Conservation (phyloP, 148 eudicot genomes). For the Camellia japonica region DNA sequence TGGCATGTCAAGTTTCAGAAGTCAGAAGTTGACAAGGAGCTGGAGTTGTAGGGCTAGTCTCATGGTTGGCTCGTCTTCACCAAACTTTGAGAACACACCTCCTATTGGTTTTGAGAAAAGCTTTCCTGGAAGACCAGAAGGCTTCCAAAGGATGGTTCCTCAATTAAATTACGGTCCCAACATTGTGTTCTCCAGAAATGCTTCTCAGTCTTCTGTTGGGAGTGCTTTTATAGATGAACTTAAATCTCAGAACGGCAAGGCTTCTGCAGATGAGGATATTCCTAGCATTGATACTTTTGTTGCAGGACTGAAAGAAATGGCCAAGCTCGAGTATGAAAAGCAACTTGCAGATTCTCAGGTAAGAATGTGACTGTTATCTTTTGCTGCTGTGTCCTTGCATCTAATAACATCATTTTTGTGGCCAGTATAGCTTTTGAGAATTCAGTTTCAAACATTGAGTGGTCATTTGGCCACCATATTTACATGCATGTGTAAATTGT, state of each 20-base stretch:
- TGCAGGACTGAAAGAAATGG: slow-evolving; percentile 80
- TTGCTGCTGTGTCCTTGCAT: neutral
- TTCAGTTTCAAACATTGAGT: neutral
- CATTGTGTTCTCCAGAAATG: slow-evolving; percentile 47
- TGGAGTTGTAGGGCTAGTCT: slow-evolving; percentile 42
- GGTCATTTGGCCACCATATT: neutral
- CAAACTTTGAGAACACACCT: slow-evolving; percentile 57
- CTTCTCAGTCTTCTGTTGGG: slow-evolving; percentile 67
- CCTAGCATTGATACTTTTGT: slow-evolving; percentile 78
- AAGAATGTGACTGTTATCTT: slow-evolving; percentile 13
- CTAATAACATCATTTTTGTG: neutral
- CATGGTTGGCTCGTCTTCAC: slow-evolving; percentile 38
- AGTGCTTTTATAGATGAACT: slow-evolving; percentile 50
- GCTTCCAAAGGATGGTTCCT: slow-evolving; percentile 42
- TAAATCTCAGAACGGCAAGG: slow-evolving; percentile 37
- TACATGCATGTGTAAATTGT: no score
- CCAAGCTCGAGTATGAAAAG: slow-evolving; percentile 73
- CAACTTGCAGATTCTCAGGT: slow-evolving; percentile 55
- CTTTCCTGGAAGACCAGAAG: slow-evolving; percentile 68
- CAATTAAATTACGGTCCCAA: slow-evolving; percentile 44
- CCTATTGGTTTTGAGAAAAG: slow-evolving; percentile 55
- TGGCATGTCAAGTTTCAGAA: slow-evolving; percentile 41
- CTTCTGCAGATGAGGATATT: slow-evolving; percentile 56
- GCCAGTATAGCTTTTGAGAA: neutral
- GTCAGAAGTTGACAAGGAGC: slow-evolving; percentile 43